Base-by-base conservation (phyloP, 768 basidiomycete genomes). In the Suillus alpinus region DNA sequence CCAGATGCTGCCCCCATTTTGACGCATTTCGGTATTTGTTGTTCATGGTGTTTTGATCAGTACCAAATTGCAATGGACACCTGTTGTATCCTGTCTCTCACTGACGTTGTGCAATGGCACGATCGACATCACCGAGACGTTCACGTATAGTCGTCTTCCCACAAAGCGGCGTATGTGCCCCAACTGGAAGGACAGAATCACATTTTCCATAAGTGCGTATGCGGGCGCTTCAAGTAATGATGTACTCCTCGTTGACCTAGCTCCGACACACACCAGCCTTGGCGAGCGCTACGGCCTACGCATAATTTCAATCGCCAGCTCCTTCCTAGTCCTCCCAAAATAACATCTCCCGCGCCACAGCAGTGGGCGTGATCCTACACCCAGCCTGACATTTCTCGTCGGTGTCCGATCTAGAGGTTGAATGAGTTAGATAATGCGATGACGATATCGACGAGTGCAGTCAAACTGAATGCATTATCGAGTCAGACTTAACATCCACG, bases 281-380 rank as follows among this genome's bases (percentile, higher is more conserved):
- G 91, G 91, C 43, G 91, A 92, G 69, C 86, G 88, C 0, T 92
- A 89, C 68, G 88, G 89, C 1, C 76, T 94, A 9, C 86, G 91
- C 29, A 92, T 93, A 68, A 89, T 93, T 53, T 92, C 92, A 0
- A 90, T 89, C 3, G 76, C 82, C 59, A 91, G 87, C 73, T 83
- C 83, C 52, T 94, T 94, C 83, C 84, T 94, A 57, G 86, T 93
- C 34, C 78, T 93, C 5, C 91, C 92, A 2, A 90, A n/a, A 87
- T 76, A 89, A 91, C 64, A 84, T 92, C 64, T 92, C 90, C 10
- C 85, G 91, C 23, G 88, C 87, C 20, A 88, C 88, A 0, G 91
- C 91, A 0, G 88, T 93, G 2, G 89, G 88, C 47, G 84, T 87
- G n/a, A 87, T 92, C 60, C 71, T 92, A 14, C 85, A 87, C 66